Conservation (phyloP, 257 asterid genomes). For the Nyctanthes arbortristis region DNA sequence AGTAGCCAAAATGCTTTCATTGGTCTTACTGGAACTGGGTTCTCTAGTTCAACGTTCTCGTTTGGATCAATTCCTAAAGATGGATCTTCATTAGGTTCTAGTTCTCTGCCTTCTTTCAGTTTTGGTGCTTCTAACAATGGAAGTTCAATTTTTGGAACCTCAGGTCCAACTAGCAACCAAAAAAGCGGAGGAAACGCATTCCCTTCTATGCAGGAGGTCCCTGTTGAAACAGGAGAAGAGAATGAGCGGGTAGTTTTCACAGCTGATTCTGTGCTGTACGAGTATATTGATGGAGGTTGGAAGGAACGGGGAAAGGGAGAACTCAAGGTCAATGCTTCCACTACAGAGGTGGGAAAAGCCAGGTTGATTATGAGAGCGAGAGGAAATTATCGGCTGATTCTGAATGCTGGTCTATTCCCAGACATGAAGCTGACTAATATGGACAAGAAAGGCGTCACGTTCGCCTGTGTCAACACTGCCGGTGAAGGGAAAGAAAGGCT, state of each 20-base stretch:
- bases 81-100: slow-evolving; percentile 38
- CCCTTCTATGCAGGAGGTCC: slow-evolving; percentile 59
- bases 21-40: slow-evolving; percentile 86
- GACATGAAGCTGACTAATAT: slow-evolving; percentile 86
- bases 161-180: slow-evolving; percentile 29
- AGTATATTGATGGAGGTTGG: slow-evolving; percentile 70
- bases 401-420: slow-evolving; percentile 85
- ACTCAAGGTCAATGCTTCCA: slow-evolving; percentile 65
- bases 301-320: slow-evolving; percentile 97
- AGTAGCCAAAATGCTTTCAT: slow-evolving; percentile 89
- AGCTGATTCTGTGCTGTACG: slow-evolving; percentile 73
- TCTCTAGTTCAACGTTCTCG: slow-evolving; percentile 68
- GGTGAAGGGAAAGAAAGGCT: slow-evolving; percentile 69
- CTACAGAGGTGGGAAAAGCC: slow-evolving; percentile 57
- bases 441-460: slow-evolving; percentile 92
- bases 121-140: slow-evolving; percentile 49
- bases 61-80: slow-evolving; percentile 67
- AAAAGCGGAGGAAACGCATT: slow-evolving; percentile 50
- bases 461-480: slow-evolving; percentile 80
- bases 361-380: slow-evolving; percentile 86
- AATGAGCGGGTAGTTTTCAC: slow-evolving; percentile 63
- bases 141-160: slow-evolving; percentile 36
- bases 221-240: slow-evolving; percentile 80
- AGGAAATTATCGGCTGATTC: slow-evolving; percentile 79
- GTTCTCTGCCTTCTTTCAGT: slow-evolving; percentile 41